Evolutionary conservation across 257 asterid genomes (phyloP), one percentile per base, ranked within the genome.

Genomic region (Verbascum thapsus): DNA sequence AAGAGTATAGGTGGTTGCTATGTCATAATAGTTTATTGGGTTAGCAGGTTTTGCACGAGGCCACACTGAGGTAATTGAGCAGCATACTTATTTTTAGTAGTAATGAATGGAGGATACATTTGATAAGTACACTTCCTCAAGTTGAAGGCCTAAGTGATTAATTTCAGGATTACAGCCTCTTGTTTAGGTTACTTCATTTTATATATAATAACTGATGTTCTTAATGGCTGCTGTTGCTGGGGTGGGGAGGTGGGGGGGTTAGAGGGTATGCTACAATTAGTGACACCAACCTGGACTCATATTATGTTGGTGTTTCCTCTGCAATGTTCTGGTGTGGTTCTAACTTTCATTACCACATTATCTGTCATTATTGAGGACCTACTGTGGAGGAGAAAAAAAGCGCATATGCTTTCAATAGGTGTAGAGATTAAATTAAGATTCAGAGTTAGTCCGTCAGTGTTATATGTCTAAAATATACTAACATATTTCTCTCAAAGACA

Each of bases 11-110:
- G 18, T 26, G 22, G 35, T 52, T 47, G n/a, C 38, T 76, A 63
- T 35, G 59, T 66, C 63, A 48, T 71, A 19, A 52, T 23, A 50
- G 7, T 57, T 10, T 72, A 17, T 66, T 37, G 72, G 81, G 62
- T 57, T 17, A 75, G 69, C 83, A 76, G 80, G 83, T 78, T 39
- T 52, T 49, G 8, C 16, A 1, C 23, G 58, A 19, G 67, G 72
- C 70, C 61, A 32, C 61, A 38, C 22, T 2, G 71, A 82, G 85
- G 85, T 82, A 78, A 78, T 61, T 64, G 42, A 61, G 54, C 64
- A 19, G 35, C 63, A 20, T 30, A 35, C 50, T 15, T 41, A 10
- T 42, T 48, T 26, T 12, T 42, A 52, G 10, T 17, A 32, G 17
- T 8, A n/a, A n/a, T n/a, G n/a, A n/a, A 12, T 58, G 5, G 0